Conservation (phyloP, 2,329 filamentous ascomycete species). For the Hypoxylon sp. region DNA sequence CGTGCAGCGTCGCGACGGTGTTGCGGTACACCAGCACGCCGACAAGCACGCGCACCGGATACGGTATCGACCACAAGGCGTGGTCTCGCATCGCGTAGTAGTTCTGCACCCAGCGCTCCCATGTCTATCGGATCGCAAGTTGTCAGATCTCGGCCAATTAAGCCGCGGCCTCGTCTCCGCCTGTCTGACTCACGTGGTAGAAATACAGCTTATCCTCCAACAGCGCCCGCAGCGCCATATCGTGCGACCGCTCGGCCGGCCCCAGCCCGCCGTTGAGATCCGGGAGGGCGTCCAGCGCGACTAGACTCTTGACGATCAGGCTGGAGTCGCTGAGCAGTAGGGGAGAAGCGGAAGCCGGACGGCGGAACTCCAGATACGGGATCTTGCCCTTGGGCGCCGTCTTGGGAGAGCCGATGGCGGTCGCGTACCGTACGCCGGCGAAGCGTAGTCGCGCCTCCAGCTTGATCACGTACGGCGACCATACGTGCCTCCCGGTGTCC, state of each 20-base stretch:
- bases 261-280: conserved; percentile 59
- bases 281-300: conserved; percentile 50
- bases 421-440: conserved; percentile 55
- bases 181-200: conserved; percentile 52
- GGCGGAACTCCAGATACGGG: conserved; percentile 58
- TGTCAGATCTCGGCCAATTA: too few species aligned
- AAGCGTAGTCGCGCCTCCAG: conserved; percentile 68
- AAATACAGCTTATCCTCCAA: conserved; percentile 69
- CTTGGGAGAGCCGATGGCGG: conserved; percentile 53
- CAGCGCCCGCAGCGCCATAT: conserved; percentile 61
- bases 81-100: conserved; percentile 65
- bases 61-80: conserved; percentile 58
- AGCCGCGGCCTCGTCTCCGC: too few species aligned
- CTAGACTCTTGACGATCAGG: conserved; percentile 60
- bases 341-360: neutral
- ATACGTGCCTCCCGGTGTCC: conserved; percentile 53
- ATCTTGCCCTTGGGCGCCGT: conserved; percentile 65
- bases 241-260: conserved; percentile 51
- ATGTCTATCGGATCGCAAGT: conserved; percentile 41
- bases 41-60: conserved; percentile 58
- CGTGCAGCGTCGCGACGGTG: conserved; percentile 55
- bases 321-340: conserved; percentile 58
- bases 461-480: conserved; percentile 70
- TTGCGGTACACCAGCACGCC: conserved; percentile 59
- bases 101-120: conserved; percentile 67